These are phyloP conservation scores for Kazachstania kunashirensis DNA, from an alignment of 805 yeast species.

Conservation along the genomic window DNA sequence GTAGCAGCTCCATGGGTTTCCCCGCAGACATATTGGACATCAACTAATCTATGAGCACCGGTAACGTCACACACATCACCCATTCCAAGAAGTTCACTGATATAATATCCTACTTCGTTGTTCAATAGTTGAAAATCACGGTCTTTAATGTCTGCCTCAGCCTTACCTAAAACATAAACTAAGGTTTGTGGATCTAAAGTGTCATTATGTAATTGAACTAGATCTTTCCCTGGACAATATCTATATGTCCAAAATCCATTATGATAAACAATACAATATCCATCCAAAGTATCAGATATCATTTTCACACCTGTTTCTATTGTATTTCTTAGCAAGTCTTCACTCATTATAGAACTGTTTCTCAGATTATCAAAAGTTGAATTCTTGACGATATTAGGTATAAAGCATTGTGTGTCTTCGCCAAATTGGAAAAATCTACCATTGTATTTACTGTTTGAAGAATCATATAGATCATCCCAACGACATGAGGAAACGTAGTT, in stretches of 20 bases:
- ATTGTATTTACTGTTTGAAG: conserved; percentile 7
- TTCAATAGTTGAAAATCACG: conserved; percentile 26
- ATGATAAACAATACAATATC: conserved; percentile 19
- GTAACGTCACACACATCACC: conserved; percentile 59
- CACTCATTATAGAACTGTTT: conserved; percentile 8
- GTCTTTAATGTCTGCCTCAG: conserved; percentile 15
- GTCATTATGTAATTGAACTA: conserved; percentile 40
- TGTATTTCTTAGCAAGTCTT: conserved; percentile 11
- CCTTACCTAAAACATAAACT: conserved; percentile 17
- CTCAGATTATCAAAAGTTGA: conserved; percentile 6
- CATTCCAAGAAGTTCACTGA: conserved; percentile 30
- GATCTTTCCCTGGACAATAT: conserved; percentile 39
- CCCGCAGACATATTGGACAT: conserved; percentile 48
- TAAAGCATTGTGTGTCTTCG: conserved; percentile 15
- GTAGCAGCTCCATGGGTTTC: conserved; percentile 18
- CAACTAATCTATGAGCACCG: conserved; percentile 40
- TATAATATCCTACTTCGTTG: conserved; percentile 29
- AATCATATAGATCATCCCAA: conserved; percentile 13
- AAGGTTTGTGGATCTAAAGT: conserved; percentile 4
- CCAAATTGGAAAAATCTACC: conserved; percentile 16
- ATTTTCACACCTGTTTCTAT: conserved; percentile 14
- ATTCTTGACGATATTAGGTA: conserved; percentile 8
- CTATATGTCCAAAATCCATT: conserved; percentile 48
- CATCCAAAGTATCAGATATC: conserved; percentile 9
- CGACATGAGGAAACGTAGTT: conserved; percentile 11